Percentiles rank a stretch among this genome's conserved stretches.
phyloP scores from a whole-genome alignment of 805 yeast genomes.

The Candida railenensis region DNA sequence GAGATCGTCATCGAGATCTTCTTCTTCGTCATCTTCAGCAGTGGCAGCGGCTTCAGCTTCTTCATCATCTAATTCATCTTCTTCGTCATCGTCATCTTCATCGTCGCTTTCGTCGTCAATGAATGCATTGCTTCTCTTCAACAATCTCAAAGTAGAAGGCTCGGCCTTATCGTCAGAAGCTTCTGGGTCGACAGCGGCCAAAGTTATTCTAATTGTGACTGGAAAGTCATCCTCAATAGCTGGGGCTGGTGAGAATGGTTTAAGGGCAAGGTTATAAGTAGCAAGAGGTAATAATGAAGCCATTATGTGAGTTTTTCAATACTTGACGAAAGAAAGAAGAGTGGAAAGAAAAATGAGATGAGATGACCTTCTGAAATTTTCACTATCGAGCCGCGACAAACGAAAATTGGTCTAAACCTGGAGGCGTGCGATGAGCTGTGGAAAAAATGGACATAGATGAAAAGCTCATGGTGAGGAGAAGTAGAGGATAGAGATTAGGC shows the following conservation, averaged over 20 bases:
- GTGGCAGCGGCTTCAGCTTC: constrained; percentile 39
- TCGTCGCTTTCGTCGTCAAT: constrained; percentile 45
- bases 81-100: constrained; percentile 35
- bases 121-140: constrained; percentile 60
- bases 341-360: constrained; percentile 4
- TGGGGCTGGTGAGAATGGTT: constrained; percentile 85
- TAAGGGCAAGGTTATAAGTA: constrained; percentile 78
- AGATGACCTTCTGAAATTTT: constrained; percentile 11
- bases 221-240: constrained; percentile 87
- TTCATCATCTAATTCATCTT: constrained; percentile 44
- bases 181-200: constrained; percentile 95
- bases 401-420: neutral
- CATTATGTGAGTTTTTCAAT: constrained; percentile 39
- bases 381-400: neutral
- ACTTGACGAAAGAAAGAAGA: neutral
- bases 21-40: constrained; percentile 47
- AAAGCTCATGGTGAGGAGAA: neutral
- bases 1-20: constrained; percentile 47
- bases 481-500: neutral
- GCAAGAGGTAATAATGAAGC: constrained; percentile 78
- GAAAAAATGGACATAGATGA: neutral
- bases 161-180: constrained; percentile 74
- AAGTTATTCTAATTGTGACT: constrained; percentile 83
- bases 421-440: neutral
- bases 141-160: constrained; percentile 87